Evolutionary conservation across 164 flowering plant genomes (phyloP), one percentile per base, ranked within the genome.

Genomic region (Vitis labrusca): DNA sequence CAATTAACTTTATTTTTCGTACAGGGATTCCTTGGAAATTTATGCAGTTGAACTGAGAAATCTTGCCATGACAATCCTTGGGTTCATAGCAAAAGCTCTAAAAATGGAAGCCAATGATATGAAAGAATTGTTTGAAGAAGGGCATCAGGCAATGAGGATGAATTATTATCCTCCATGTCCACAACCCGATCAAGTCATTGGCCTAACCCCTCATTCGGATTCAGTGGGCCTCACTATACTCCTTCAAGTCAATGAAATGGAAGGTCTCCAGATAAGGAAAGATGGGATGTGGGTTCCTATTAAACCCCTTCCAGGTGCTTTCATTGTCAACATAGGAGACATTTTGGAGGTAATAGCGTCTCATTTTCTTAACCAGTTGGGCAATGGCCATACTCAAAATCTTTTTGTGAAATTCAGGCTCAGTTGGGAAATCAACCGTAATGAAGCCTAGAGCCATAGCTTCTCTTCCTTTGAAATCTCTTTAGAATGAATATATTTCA

Each of bases 111-210:
- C 3, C 0, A 63, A 69, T n/a, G 81, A 78, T n/a, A 71, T 77
- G 68, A 63, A 19, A 15, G 73, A 66, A 23, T 47, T 74, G 50
- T 73, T 76, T 50, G 79, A 73, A 50, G 78, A 73, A 6, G 81
- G 75, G 3, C 3, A 8, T 12, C 87, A 82, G 53, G 0, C 61
- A 12, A 72, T 78, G 79, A 76, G 87, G 58, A 70, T 82, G 74
- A 84, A 80, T 63, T 84, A 80, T 59, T 84, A 80, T 65, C 87
- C 87, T 2, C 80, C 77, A 14, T 84, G 87, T 23, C 80, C 79
- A 13, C 72, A 78, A 30, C 80, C 87, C 8, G 85, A 80, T 14
- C 57, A 68, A 0, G 84, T 71, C 15, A 66, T 84, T 1, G 87
- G 85, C 29, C 71, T 82, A 6, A 72, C 75, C 1, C 82, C 87